These are phyloP conservation scores for Vitis rupestris DNA, from an alignment of 164 flowering plant species.

Conservation along the genomic window DNA sequence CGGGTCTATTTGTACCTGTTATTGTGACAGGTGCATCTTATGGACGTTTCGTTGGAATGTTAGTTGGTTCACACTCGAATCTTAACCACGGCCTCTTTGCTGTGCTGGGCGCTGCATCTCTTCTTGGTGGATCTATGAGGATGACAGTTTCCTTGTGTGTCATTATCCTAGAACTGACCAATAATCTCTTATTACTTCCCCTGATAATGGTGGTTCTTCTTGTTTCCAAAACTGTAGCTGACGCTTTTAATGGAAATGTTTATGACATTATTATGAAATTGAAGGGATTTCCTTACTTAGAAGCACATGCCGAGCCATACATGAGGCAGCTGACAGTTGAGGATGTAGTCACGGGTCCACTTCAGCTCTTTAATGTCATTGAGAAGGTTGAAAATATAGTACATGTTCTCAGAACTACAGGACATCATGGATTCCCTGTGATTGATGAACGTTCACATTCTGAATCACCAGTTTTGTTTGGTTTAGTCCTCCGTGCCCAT, in stretches of 20 bases:
- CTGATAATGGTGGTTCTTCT: slow-evolving; percentile 88
- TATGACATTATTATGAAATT: slow-evolving; percentile 69
- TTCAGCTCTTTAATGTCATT: slow-evolving; percentile 62
- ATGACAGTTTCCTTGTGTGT: slow-evolving; percentile 86
- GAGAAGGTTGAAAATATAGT: slow-evolving; percentile 80
- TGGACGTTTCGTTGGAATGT: slow-evolving; percentile 82
- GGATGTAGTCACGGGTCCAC: slow-evolving; percentile 82
- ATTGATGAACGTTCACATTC: slow-evolving; percentile 67
- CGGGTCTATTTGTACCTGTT: slow-evolving; percentile 85
- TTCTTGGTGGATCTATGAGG: slow-evolving; percentile 95
- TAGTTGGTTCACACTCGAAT: slow-evolving; percentile 52
- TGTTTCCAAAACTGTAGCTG: slow-evolving; percentile 86
- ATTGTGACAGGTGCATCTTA: slow-evolving; percentile 87
- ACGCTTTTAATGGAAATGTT: slow-evolving; percentile 67
- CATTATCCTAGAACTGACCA: slow-evolving; percentile 76
- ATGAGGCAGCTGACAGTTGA: slow-evolving; percentile 80
- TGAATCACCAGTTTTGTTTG: slow-evolving; percentile 54
- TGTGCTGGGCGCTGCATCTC: slow-evolving; percentile 86
- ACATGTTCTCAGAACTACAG: slow-evolving; percentile 61
- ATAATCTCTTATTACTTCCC: slow-evolving; percentile 77
- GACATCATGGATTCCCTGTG: slow-evolving; percentile 89
- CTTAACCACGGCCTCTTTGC: slow-evolving; percentile 85
- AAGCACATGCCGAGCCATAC: slow-evolving; percentile 83
- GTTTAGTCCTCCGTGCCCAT: slow-evolving; percentile 73
- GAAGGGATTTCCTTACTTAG: slow-evolving; percentile 86